Evolutionary conservation across 768 basidiomycete genomes (phyloP).

Genomic region (Galerina sulciceps): DNA sequence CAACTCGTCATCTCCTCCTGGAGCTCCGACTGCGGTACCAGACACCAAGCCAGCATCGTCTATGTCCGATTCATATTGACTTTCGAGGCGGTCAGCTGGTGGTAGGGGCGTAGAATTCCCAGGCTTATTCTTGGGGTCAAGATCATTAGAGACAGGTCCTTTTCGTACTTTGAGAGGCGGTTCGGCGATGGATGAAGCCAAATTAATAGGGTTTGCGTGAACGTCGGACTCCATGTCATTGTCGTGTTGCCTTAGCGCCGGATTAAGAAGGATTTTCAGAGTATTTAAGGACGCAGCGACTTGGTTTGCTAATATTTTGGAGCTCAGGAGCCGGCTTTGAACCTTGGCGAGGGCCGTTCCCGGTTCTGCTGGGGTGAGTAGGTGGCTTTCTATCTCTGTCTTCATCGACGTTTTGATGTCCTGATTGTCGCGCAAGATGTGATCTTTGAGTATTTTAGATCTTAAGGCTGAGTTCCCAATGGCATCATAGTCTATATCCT

Average conservation of each 20-base stretch:
- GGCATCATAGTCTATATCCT: conserved; percentile 63
- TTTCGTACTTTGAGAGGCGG: conserved; percentile 30
- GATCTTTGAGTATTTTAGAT: conserved; percentile 78
- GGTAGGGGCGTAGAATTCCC: background rate
- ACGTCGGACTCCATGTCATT: conserved; percentile 3
- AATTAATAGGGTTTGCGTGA: background rate
- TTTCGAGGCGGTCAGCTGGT: background rate
- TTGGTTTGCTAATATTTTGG: conserved; percentile 70
- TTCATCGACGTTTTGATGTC: conserved; percentile 48
- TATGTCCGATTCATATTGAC: conserved; percentile 17
- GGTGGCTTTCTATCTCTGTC: conserved; percentile 43
- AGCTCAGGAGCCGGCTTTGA: conserved; percentile 75
- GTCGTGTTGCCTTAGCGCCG: conserved; percentile 20
- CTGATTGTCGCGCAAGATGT: conserved; percentile 53
- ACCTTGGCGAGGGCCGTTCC: conserved; percentile 60
- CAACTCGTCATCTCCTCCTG: conserved; percentile 44
- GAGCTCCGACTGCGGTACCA: conserved; percentile 34
- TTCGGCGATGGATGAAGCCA: conserved; percentile 3
- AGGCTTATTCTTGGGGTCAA: background rate
- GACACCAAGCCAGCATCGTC: conserved; percentile 36
- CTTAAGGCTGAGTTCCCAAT: conserved; percentile 69
- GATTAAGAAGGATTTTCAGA: conserved; percentile 46
- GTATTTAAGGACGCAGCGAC: conserved; percentile 55
- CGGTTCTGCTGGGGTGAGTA: conserved; percentile 36
- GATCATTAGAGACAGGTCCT: conserved; percentile 7